Evolutionary conservation across 169 alveolate species (phyloP).

Genomic region (Plasmodium malariae): DNA sequence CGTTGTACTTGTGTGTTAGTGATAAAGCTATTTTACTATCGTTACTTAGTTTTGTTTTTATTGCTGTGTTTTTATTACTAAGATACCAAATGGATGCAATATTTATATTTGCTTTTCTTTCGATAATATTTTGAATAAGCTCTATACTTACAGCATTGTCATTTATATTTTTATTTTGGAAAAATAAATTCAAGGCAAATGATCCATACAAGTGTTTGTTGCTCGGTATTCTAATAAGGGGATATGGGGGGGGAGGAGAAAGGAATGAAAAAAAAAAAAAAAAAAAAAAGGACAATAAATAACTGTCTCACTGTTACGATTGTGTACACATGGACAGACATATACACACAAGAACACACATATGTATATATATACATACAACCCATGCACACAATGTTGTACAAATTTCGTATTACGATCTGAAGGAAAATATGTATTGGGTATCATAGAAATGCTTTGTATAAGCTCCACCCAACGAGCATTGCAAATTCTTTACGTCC

Average conservation of each 20-base stretch:
- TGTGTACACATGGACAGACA: background rate
- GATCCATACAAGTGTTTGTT: constrained; percentile 43
- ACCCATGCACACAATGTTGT: too few species aligned
- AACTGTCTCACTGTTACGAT: too few species aligned
- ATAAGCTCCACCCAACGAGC: constrained; percentile 51
- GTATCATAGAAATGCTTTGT: constrained; percentile 27
- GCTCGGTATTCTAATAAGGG: constrained; percentile 21
- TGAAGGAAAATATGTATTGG: constrained; percentile 40
- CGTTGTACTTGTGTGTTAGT: constrained; percentile 56
- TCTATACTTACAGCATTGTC: constrained; percentile 60
- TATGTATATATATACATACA: background rate
- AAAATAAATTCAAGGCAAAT: constrained; percentile 36
- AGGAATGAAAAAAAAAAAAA: background rate
- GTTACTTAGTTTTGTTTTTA: constrained; percentile 54
- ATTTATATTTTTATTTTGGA: constrained; percentile 46
- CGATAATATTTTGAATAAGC: constrained; percentile 27
- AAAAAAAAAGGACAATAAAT: too few species aligned
- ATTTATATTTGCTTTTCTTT: constrained; percentile 44
- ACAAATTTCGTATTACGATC: constrained; percentile 45
- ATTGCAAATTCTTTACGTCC: constrained; percentile 48
- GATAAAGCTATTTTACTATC: constrained; percentile 60
- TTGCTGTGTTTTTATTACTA: constrained; percentile 29
- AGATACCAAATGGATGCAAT: constrained; percentile 65
- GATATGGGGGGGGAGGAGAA: background rate
- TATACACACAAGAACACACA: background rate